Percentiles rank a stretch among this genome's conserved stretches.
phyloP scores from a whole-genome alignment of 139 green algal species.

The Chlamydomonas sp. region DNA sequence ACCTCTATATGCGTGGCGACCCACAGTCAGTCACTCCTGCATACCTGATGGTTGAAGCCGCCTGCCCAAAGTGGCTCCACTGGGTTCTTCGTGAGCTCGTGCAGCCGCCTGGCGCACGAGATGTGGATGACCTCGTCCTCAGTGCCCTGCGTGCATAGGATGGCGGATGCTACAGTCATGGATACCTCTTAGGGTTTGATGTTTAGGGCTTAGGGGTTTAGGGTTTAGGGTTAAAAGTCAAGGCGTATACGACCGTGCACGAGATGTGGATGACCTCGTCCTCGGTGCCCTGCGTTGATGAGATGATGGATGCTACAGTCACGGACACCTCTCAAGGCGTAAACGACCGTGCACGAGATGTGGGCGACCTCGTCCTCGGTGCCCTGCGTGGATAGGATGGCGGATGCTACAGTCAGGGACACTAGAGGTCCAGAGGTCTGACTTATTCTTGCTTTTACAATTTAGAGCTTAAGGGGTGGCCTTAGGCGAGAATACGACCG shows the following conservation, averaged over 20 bases:
- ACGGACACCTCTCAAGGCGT: too few relatives aligned
- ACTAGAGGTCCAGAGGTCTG: too few relatives aligned
- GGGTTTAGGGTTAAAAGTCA: neutral
- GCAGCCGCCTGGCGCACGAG: slow-evolving; percentile 59
- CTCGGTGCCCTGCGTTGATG: slow-evolving; percentile 34
- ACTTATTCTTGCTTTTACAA: too few relatives aligned
- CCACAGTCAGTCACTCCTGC: neutral
- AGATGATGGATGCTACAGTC: slow-evolving; percentile 2
- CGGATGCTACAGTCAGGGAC: too few relatives aligned
- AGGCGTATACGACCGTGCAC: too few relatives aligned
- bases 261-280: slow-evolving; percentile 77
- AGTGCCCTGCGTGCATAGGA: slow-evolving; percentile 31
- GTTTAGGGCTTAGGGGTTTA: too few relatives aligned
- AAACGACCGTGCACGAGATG: slow-evolving; percentile 69
- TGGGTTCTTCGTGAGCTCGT: slow-evolving; percentile 44
- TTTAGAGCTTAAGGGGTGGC: too few relatives aligned
- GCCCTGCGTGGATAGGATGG: slow-evolving; percentile 25
- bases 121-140: slow-evolving; percentile 78
- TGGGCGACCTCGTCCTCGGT: slow-evolving; percentile 74
- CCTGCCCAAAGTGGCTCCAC: slow-evolving; percentile 59
- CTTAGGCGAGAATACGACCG: too few relatives aligned
- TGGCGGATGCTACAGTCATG: too few relatives aligned
- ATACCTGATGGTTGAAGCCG: slow-evolving; percentile 57
- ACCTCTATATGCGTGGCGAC: neutral
- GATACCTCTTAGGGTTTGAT: too few relatives aligned